Percentiles rank a stretch among this genome's conserved stretches.
Evolutionary conservation across 441 rosid genomes (phyloP).

Genomic region (Biscutella laevigata): DNA sequence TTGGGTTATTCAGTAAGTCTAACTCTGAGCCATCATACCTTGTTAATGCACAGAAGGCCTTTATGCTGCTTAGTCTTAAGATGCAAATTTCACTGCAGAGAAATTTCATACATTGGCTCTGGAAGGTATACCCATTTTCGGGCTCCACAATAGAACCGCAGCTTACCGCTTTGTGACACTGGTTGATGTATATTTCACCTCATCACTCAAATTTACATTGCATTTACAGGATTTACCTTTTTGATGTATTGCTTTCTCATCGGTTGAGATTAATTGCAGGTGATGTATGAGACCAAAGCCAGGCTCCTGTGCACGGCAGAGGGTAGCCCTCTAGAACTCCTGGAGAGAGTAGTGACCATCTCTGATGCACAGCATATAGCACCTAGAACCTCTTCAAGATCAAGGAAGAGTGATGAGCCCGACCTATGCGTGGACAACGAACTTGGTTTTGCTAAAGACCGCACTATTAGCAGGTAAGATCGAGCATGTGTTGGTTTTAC

Average conservation of each 20-base stretch:
- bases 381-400: slow-evolving; percentile 80
- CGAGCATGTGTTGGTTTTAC: background rate
- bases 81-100: slow-evolving; percentile 40
- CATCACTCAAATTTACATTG: slow-evolving; percentile 6
- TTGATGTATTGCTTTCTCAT: background rate
- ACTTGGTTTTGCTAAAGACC: slow-evolving; percentile 88
- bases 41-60: background rate
- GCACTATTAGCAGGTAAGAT: slow-evolving; percentile 79
- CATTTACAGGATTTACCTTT: too few relatives aligned
- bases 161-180: slow-evolving; percentile 96
- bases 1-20: slow-evolving; percentile 86
- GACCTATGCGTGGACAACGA: slow-evolving; percentile 91
- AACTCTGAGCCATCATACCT: background rate
- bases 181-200: slow-evolving; percentile 56
- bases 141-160: slow-evolving; percentile 77
- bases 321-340: slow-evolving; percentile 67
- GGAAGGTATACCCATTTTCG: slow-evolving; percentile 77
- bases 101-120: slow-evolving; percentile 77
- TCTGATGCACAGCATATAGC: slow-evolving; percentile 62
- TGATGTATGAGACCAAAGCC: slow-evolving; percentile 82
- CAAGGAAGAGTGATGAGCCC: slow-evolving; percentile 62
- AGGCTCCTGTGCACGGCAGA: slow-evolving; percentile 81
- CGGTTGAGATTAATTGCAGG: slow-evolving; percentile 33
- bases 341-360: slow-evolving; percentile 57
- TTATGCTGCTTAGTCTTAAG: slow-evolving; percentile 3